Conservation (phyloP, 768 basidiomycete genomes). For the Boletus rubropictus region DNA sequence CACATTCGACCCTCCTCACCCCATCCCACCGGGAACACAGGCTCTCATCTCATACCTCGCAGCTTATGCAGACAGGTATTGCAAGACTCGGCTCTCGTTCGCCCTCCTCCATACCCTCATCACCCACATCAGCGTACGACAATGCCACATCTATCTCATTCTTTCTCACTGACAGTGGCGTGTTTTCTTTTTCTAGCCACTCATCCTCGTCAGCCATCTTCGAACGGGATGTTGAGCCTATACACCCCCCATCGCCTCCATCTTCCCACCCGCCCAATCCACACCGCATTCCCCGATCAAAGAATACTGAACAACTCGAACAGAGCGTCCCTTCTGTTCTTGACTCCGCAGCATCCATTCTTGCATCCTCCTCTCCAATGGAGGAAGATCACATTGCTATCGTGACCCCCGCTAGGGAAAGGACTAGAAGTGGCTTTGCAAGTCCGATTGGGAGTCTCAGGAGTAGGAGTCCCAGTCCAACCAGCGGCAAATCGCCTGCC, state of each 20-base stretch:
- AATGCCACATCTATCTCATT: constrained; percentile 5
- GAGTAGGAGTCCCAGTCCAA: constrained; percentile 63
- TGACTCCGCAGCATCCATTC: constrained; percentile 73
- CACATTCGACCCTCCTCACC: constrained; percentile 39
- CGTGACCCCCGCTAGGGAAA: constrained; percentile 45
- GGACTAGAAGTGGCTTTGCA: constrained; percentile 50
- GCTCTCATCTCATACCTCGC: constrained; percentile 41
- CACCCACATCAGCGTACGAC: constrained; percentile 71
- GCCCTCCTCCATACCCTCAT: constrained; percentile 71
- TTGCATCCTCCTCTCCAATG: constrained; percentile 42
- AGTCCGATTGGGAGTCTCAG: constrained; percentile 61
- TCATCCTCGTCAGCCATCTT: constrained; percentile 89
- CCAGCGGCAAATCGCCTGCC: constrained; percentile 32
- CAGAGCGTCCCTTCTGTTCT: constrained; percentile 81
- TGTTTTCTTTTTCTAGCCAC: constrained; percentile 30
- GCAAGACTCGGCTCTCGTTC: constrained; percentile 55
- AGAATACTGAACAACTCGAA: constrained; percentile 69
- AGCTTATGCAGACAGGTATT: constrained; percentile 40
- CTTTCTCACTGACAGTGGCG: constrained; percentile 6
- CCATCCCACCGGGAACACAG: constrained; percentile 35
- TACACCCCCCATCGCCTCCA: constrained; percentile 32
- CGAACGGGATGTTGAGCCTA: constrained; percentile 82
- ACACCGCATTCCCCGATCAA: constrained; percentile 67
- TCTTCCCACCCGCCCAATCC: constrained; percentile 49
- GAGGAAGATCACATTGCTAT: constrained; percentile 57